Percentiles rank a stretch among this genome's conserved stretches.
Evolutionary conservation across 2,329 filamentous ascomycete species (phyloP).

Genomic region (Claviceps sp.): DNA sequence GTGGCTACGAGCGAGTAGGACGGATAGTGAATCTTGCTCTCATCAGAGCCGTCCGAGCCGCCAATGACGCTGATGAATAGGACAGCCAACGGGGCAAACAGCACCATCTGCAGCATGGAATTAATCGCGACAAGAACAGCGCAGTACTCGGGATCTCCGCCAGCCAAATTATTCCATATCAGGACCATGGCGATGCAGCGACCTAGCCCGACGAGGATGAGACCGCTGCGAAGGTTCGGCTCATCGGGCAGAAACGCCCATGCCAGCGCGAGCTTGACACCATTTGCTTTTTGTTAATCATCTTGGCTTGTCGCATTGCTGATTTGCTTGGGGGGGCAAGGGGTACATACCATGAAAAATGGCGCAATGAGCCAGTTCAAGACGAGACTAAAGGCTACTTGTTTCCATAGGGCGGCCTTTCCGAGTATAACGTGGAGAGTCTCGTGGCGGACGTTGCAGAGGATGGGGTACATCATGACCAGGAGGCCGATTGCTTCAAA

Average conservation of each 20-base stretch:
- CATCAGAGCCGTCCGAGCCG: slow-evolving; percentile 11
- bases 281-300: not conserved
- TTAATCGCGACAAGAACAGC: slow-evolving; percentile 67
- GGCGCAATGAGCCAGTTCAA: slow-evolving; percentile 78
- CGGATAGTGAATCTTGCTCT: slow-evolving; percentile 20
- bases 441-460: slow-evolving; percentile 77
- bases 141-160: slow-evolving; percentile 70
- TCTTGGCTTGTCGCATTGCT: not conserved
- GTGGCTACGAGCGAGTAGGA: slow-evolving; percentile 59
- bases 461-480: slow-evolving; percentile 89
- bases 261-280: slow-evolving; percentile 42
- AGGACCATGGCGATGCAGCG: slow-evolving; percentile 78
- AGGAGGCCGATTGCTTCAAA: slow-evolving; percentile 58
- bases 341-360: slow-evolving; percentile 54
- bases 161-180: slow-evolving; percentile 60
- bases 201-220: slow-evolving; percentile 73
- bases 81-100: slow-evolving; percentile 56
- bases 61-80: slow-evolving; percentile 61
- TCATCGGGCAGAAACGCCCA: slow-evolving; percentile 56
- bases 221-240: slow-evolving; percentile 43
- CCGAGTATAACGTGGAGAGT: slow-evolving; percentile 53
- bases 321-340: not conserved
- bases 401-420: slow-evolving; percentile 55
- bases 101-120: slow-evolving; percentile 59
- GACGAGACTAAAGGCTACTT: slow-evolving; percentile 63